Conservation (phyloP, 495 filamentous ascomycete genomes). For the Trichoderma reesei region DNA sequence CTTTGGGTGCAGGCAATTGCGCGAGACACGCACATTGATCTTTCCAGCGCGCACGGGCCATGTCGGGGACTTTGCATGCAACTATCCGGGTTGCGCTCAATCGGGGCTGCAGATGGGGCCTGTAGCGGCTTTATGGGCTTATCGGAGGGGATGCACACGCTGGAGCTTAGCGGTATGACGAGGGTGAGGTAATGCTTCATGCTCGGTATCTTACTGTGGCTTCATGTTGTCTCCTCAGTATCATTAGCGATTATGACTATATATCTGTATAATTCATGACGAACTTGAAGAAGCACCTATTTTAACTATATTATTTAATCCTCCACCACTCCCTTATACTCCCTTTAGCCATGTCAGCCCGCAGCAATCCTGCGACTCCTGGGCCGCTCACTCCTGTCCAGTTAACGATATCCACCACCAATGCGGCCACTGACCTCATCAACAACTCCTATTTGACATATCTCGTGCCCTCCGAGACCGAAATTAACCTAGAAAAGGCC, state of each 20-base stretch:
- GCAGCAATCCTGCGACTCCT: not conserved
- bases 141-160: not conserved
- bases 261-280: not conserved
- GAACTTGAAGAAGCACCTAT: not conserved
- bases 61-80: not conserved
- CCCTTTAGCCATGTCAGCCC: not conserved
- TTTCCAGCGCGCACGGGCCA: conserved; percentile 4
- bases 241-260: not conserved
- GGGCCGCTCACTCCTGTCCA: not conserved
- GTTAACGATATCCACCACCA: not conserved
- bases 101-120: not conserved
- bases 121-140: not conserved
- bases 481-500: conserved; percentile 53
- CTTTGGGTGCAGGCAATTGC: conserved; percentile 1
- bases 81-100: not conserved
- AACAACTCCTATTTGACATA: conserved; percentile 67
- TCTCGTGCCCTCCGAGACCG: conserved; percentile 61
- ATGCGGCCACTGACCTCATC: conserved; percentile 43
- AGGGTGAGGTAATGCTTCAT: not conserved
- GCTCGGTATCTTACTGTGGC: no score
- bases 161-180: not conserved
- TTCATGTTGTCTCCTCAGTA: no score
- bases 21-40: not conserved
- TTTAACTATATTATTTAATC: not conserved
- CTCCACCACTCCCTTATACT: not conserved